A percentile compares a stretch with the other conserved stretches of the same genome.
Evolutionary conservation across 768 basidiomycete species (phyloP).

Genomic region (Leccinum boreale): DNA sequence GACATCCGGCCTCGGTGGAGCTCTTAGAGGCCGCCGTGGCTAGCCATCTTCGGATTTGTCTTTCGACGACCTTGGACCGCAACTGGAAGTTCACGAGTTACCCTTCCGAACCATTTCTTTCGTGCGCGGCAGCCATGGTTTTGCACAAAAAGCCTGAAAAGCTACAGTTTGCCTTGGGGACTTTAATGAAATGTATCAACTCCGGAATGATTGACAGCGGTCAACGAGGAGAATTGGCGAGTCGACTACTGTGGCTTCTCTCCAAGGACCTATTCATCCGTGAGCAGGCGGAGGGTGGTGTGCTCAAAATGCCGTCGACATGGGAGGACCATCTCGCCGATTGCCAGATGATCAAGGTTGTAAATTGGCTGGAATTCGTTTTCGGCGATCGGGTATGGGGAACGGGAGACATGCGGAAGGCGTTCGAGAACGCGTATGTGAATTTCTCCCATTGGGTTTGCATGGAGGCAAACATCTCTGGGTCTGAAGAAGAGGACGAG

Average conservation of each 20-base stretch:
- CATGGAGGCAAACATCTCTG: neutral
- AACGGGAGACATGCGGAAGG: neutral
- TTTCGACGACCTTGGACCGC: slow-evolving; percentile 3
- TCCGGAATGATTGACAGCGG: slow-evolving; percentile 7
- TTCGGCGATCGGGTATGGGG: neutral
- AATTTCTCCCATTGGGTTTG: neutral
- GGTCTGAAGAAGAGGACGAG: neutral
- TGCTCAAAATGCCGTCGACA: neutral
- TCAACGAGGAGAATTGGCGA: slow-evolving; percentile 3
- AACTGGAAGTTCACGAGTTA: slow-evolving; percentile 12
- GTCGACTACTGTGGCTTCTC: slow-evolving; percentile 4
- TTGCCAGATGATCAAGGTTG: neutral
- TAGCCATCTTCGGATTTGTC: slow-evolving; percentile 14
- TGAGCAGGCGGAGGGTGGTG: neutral
- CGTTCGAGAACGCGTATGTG: neutral
- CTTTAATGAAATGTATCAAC: neutral
- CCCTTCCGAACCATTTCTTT: slow-evolving; percentile 19
- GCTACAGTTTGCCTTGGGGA: neutral
- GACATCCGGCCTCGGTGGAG: slow-evolving; percentile 1
- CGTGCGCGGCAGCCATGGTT: slow-evolving; percentile 2
- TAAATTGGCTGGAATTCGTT: neutral
- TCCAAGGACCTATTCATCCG: neutral
- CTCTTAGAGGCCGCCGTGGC: slow-evolving; percentile 5
- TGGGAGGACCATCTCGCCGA: neutral
- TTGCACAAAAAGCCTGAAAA: neutral